Evolutionary conservation across 2,329 filamentous ascomycete species (phyloP).

Genomic region (Westerdykella aurantiaca): DNA sequence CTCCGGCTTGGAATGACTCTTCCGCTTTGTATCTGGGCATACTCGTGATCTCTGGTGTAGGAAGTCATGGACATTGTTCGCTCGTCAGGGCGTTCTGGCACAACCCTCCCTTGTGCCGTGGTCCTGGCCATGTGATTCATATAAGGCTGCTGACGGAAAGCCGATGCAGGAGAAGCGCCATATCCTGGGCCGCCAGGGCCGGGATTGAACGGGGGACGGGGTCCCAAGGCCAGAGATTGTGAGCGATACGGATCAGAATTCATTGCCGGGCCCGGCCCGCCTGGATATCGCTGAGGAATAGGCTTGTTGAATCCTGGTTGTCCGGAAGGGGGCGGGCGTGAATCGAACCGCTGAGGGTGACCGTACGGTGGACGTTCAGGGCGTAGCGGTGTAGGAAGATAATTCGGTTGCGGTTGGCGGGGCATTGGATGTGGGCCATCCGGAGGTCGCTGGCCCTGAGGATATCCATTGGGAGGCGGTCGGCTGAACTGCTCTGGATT

Average conservation of each 20-base stretch:
- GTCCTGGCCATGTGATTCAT: conserved; percentile 64
- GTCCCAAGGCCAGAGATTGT: conserved; percentile 78
- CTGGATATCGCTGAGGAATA: conserved; percentile 51
- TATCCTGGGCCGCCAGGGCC: conserved; percentile 19
- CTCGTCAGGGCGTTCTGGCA: conserved; percentile 88
- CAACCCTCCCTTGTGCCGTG: conserved; percentile 83
- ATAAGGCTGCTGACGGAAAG: conserved; percentile 74
- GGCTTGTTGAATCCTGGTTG: conserved; percentile 51
- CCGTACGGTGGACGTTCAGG: conserved; percentile 66
- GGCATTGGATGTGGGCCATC: conserved; percentile 32
- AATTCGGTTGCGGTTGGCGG: conserved; percentile 49
- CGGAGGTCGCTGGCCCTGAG: conserved; percentile 27
- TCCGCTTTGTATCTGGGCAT: conserved; percentile 76
- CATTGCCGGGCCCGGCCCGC: conserved; percentile 58
- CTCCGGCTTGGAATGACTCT: conserved; percentile 77
- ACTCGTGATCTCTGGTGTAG: conserved; percentile 68
- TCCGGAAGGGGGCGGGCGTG: conserved; percentile 47
- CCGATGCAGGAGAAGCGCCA: conserved; percentile 59
- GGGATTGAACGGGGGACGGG: conserved; percentile 68
- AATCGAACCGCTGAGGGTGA: conserved; percentile 64
- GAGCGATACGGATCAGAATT: conserved; percentile 84
- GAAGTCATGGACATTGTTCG: conserved; percentile 94
- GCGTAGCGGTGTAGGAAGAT: conserved; percentile 55
- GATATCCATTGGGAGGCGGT: conserved; percentile 37
- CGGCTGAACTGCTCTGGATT: conserved; percentile 24